Evolutionary conservation across 1,284 basidiomycete genomes (phyloP).

Genomic region (Trametes sp.): DNA sequence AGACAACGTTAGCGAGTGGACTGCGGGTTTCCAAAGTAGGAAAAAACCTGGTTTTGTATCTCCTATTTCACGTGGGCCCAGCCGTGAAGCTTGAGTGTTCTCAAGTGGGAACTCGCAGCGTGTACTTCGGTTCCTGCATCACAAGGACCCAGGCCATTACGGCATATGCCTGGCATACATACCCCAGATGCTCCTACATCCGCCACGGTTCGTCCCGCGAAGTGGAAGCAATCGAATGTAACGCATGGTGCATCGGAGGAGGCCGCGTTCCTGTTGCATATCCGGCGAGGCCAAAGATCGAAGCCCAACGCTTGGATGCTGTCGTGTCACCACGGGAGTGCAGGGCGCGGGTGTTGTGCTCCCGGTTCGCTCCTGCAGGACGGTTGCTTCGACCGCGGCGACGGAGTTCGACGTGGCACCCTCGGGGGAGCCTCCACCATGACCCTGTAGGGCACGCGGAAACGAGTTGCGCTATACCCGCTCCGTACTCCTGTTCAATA

Average conservation of each 20-base stretch:
- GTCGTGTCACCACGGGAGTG: not conserved
- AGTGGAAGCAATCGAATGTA: not conserved
- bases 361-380: not conserved
- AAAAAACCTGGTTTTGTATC: not conserved
- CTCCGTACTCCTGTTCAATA: too few relatives aligned
- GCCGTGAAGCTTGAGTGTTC: not conserved
- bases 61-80: not conserved
- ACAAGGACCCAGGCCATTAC: not conserved
- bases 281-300: not conserved
- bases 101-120: not conserved
- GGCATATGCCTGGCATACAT: not conserved
- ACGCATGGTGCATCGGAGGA: slow-evolving; percentile 11
- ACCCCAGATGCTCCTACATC: not conserved
- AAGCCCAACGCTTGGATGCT: too few relatives aligned
- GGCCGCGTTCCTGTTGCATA: not conserved
- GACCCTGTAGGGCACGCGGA: too few relatives aligned
- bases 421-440: too few relatives aligned
- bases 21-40: not conserved
- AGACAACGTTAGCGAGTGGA: not conserved
- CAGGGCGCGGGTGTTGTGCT: not conserved
- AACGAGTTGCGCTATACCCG: too few relatives aligned
- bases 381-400: not conserved
- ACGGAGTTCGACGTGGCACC: too few relatives aligned
- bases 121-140: not conserved
- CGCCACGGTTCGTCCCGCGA: slow-evolving; percentile 13